phyloP scores from a whole-genome alignment of 2,329 filamentous ascomycete genomes.

The Pseudocercospora vitis region DNA sequence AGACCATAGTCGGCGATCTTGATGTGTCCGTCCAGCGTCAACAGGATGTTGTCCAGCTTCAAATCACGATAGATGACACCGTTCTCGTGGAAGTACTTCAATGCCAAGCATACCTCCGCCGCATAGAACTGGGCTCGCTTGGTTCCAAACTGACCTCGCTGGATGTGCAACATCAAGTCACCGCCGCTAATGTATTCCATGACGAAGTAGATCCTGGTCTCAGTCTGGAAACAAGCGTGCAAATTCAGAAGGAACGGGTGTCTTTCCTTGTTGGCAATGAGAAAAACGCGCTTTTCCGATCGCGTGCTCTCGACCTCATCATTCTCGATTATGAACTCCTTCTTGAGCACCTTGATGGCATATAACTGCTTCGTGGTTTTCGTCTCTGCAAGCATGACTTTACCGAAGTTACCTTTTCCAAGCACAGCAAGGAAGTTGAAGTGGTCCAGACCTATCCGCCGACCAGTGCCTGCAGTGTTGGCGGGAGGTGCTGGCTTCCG shows the following conservation, averaged over 20 bases:
- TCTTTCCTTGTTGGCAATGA: slow-evolving; percentile 94
- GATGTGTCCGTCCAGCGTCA: slow-evolving; percentile 94
- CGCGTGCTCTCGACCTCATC: slow-evolving; percentile 98
- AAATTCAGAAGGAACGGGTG: slow-evolving; percentile 94
- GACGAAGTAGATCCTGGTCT: slow-evolving; percentile 97
- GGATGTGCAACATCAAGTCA: slow-evolving; percentile 98
- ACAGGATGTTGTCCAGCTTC: slow-evolving; percentile 83
- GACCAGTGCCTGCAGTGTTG: slow-evolving; percentile 67
- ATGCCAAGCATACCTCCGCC: slow-evolving; percentile 89
- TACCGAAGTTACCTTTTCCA: slow-evolving; percentile 98
- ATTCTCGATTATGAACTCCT: slow-evolving; percentile 99
- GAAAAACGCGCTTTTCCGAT: slow-evolving; percentile 95
- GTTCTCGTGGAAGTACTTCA: slow-evolving; percentile 99
- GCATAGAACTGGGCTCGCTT: slow-evolving; percentile 98
- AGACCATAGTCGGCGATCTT: slow-evolving; percentile 98
- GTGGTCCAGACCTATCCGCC: slow-evolving; percentile 91
- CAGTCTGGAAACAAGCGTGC: slow-evolving; percentile 98
- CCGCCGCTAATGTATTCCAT: slow-evolving; percentile 99
- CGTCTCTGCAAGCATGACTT: slow-evolving; percentile 98
- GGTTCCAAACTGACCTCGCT: slow-evolving; percentile 90
- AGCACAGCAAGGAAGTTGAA: slow-evolving; percentile 99
- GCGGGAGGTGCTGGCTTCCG: slow-evolving; percentile 68
- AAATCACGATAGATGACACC: slow-evolving; percentile 92
- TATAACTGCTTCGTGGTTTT: slow-evolving; percentile 90
- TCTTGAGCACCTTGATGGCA: slow-evolving; percentile 98